Conservation (phyloP, 148 eudicot species). For the Vaccinium myrtillus region DNA sequence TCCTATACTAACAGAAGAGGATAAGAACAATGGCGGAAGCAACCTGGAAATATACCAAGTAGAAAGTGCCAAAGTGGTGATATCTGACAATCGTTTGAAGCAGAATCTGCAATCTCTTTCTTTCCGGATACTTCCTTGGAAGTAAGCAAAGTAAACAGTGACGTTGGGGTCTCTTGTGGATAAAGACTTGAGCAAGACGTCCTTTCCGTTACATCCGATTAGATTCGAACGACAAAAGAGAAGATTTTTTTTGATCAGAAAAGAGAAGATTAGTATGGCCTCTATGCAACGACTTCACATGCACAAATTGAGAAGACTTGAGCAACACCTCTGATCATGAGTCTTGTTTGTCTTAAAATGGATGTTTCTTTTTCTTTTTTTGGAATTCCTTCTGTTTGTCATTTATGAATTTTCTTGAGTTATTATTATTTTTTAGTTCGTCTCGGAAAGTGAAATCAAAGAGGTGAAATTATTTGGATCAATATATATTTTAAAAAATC, state of each 20-base stretch:
- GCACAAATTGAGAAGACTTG: too few species aligned
- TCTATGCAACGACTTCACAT: too few species aligned
- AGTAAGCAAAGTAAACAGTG: not conserved
- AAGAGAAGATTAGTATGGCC: too few species aligned
- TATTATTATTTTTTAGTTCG: too few species aligned
- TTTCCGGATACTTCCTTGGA: not conserved
- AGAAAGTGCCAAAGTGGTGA: not conserved
- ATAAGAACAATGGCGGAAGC: not conserved
- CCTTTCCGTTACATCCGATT: too few species aligned
- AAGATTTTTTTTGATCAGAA: too few species aligned
- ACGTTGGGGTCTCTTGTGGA: not conserved
- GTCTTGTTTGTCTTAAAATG: not conserved
- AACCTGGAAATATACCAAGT: not conserved
- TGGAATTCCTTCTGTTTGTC: not conserved
- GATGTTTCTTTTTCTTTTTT: too few species aligned
- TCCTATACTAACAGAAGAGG: not conserved
- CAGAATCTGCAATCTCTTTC: not conserved
- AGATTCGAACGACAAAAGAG: too few species aligned
- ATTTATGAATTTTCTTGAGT: not conserved
- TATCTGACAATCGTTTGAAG: not conserved
- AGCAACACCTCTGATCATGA: not conserved
- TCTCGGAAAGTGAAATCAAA: too few species aligned
- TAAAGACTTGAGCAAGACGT: not conserved
- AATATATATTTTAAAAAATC: too few species aligned
- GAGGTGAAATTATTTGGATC: too few species aligned